A percentile compares a stretch with the other conserved stretches of the same genome.
These are phyloP conservation scores for Waltiozyma sp. DNA, from an alignment of 1,139 yeast genomes.

Conservation along the genomic window DNA sequence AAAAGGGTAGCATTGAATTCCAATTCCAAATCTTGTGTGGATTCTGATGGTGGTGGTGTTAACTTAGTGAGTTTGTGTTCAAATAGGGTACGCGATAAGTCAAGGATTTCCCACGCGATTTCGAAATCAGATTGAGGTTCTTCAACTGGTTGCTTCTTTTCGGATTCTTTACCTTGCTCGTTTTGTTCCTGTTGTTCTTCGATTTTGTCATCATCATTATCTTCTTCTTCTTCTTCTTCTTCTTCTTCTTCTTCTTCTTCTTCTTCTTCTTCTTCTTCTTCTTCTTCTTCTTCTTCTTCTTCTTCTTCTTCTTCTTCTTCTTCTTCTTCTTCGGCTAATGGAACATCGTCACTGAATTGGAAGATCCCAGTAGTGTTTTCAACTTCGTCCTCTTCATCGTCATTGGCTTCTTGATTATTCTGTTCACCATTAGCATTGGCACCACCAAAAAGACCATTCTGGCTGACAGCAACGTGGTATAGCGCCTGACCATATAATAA, in stretches of 20 bases:
- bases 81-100: conserved; percentile 58
- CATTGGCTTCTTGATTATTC: conserved; percentile 11
- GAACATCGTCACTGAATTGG: conserved; percentile 45
- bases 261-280: conserved; percentile 23
- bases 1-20: conserved; percentile 28
- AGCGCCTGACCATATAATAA: conserved; percentile 72
- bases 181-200: conserved; percentile 27
- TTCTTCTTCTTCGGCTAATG: conserved; percentile 35
- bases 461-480: conserved; percentile 65
- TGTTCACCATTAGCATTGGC: conserved; percentile 26
- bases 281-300: conserved; percentile 30
- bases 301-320: conserved; percentile 24
- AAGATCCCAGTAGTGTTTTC: conserved; percentile 23
- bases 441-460: conserved; percentile 67
- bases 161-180: conserved; percentile 18
- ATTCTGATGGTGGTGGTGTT: conserved; percentile 9
- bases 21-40: conserved; percentile 28
- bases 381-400: conserved; percentile 10
- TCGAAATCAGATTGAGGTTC: conserved; percentile 67
- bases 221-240: conserved; percentile 28
- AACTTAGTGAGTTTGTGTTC: conserved; percentile 20
- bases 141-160: conserved; percentile 22
- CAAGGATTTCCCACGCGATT: conserved; percentile 80
- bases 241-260: conserved; percentile 23
- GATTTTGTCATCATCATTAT: conserved; percentile 25